Conservation (phyloP, 768 basidiomycete genomes). For the Leucosporidium yakuticum region DNA sequence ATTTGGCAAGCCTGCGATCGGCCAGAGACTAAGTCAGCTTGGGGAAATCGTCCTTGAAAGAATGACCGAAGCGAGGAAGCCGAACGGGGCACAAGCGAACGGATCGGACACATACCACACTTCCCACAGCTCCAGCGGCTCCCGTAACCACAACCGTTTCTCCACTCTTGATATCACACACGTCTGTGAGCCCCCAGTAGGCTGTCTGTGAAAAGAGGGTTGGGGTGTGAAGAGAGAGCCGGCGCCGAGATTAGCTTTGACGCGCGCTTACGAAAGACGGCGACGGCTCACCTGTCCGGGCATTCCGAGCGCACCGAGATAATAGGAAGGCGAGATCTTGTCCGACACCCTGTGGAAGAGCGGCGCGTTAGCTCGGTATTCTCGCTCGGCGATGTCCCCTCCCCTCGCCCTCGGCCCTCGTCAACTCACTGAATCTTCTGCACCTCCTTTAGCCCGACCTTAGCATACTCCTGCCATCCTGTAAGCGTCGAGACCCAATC, state of each 20-base stretch:
- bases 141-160: conserved; percentile 82
- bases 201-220: conserved; percentile 55
- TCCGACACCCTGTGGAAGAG: conserved; percentile 1
- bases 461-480: conserved; percentile 74
- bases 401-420: neutral
- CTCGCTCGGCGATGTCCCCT: neutral
- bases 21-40: too few relatives aligned
- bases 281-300: conserved; percentile 47
- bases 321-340: conserved; percentile 45
- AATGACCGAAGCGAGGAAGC: too few relatives aligned
- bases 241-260: neutral
- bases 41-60: too few relatives aligned
- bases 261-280: neutral
- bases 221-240: too few relatives aligned
- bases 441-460: conserved; percentile 52
- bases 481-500: conserved; percentile 54
- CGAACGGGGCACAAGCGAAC: too few relatives aligned
- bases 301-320: conserved; percentile 69
- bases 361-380: neutral
- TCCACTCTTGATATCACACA: conserved; percentile 72
- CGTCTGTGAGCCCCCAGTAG: conserved; percentile 82
- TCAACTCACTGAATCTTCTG: conserved; percentile 54
- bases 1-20: conserved; percentile 59
- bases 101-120: conserved; percentile 50
- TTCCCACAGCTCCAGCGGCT: conserved; percentile 86